Evolutionary conservation across 1,284 basidiomycete species (phyloP), one percentile per base, ranked within the genome.

Genomic region (Cryptococcus jaspeensis): DNA sequence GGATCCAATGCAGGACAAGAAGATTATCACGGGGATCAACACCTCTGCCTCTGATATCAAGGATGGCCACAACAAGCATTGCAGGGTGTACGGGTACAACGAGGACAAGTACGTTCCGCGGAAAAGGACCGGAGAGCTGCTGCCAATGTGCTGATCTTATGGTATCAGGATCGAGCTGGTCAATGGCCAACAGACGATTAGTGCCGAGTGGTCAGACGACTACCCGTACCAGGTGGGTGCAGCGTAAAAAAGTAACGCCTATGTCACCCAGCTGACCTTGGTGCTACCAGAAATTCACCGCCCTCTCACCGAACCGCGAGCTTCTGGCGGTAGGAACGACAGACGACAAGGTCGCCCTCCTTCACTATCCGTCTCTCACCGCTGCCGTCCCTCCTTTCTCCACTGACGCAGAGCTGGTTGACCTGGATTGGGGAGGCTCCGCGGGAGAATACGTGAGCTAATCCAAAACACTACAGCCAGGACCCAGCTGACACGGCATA

Each of bases 11-110:
- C 73, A 84, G 78, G 81, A 78, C 13, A 79, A 79, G 54, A 78
- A 80, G 40, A 67, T 95, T 52, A 82, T 88, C 1, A 93, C 91
- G 59, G 93, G 93, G 13, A 84, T 95, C 61, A 96, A 95, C 73
- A 89, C 89, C 59, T 76, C 87, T 0, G 76, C 80, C 38, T 84
- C 86, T 25, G 80, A 82, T 51, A 73, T 93, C 25, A 73, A 83
- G 66, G 81, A 78, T 20, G 88, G 87, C 1, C 77, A 81, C 59
- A 96, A 95, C 66, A 82, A 89, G 70, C 92, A 96, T 63, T 90
- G 90, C 71, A 84, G 92, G 48, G 78, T 87, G 38, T 92, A 86
- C 70, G 76, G 70, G 11, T 80, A 88, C 53, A 77, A 80, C 48
- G 83, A 86, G 20, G 79, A 86, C 56, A 83, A 82, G 89, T 79